phyloP scores from a whole-genome alignment of 208 protist species.

The Trichomonas vaginalis region DNA sequence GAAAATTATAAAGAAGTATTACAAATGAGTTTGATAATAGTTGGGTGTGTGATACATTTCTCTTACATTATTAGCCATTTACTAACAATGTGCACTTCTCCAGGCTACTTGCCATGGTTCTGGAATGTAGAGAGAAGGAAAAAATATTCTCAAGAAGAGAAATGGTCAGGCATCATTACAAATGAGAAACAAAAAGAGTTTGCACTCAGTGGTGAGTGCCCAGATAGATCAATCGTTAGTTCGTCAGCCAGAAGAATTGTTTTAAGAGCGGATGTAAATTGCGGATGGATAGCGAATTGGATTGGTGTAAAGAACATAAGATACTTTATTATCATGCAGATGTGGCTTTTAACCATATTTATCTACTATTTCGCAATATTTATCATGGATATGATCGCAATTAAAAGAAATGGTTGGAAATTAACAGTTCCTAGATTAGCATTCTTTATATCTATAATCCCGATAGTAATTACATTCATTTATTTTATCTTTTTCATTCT shows the following conservation, averaged over 20 bases:
- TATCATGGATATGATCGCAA: not conserved
- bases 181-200: not conserved
- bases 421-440: not conserved
- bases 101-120: not conserved
- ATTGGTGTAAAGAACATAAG: not conserved
- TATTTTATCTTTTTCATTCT: not conserved
- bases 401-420: not conserved
- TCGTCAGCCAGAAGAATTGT: not conserved
- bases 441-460: not conserved
- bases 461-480: not conserved
- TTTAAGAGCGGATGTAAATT: not conserved
- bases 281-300: constrained; percentile 1
- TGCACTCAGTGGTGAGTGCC: not conserved
- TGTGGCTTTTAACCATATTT: not conserved
- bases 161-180: not conserved
- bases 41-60: not conserved
- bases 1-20: not conserved
- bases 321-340: not conserved
- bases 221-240: not conserved
- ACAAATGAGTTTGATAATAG: not conserved
- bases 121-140: not conserved
- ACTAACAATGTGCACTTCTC: not conserved
- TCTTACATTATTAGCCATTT: not conserved
- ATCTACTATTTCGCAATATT: not conserved
- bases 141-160: not conserved